A percentile compares a stretch with the other conserved stretches of the same genome.
These are phyloP conservation scores for Straminergon stramineum DNA, from an alignment of 225 moss, liverwort and hornwort species.

Conservation along the genomic window DNA sequence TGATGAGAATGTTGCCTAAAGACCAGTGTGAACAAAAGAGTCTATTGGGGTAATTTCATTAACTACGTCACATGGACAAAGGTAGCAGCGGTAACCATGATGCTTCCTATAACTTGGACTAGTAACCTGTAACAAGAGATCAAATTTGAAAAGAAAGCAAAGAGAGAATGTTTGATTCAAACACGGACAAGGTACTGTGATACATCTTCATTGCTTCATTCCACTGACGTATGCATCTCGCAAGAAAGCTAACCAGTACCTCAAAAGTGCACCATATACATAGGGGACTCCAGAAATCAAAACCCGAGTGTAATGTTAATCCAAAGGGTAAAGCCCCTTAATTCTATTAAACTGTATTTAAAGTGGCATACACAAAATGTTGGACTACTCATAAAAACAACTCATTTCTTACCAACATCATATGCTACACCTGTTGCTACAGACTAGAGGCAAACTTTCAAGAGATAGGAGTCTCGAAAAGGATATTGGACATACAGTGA, in stretches of 20 bases:
- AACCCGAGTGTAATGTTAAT: background rate
- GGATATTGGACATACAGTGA: background rate
- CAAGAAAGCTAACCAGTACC: background rate
- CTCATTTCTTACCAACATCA: background rate
- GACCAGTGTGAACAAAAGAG: background rate
- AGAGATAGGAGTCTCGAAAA: background rate
- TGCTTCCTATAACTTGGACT: background rate
- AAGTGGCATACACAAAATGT: background rate
- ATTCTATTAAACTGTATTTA: background rate
- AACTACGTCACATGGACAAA: background rate
- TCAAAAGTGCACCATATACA: background rate
- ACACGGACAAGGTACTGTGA: background rate
- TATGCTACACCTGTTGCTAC: background rate
- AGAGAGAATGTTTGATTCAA: background rate
- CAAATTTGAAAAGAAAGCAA: background rate
- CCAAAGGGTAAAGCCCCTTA: background rate
- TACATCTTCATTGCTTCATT: background rate
- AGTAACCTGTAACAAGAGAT: background rate
- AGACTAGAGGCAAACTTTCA: background rate
- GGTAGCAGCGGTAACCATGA: background rate
- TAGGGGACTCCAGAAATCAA: background rate
- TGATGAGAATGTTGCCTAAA: background rate
- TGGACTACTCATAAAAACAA: background rate
- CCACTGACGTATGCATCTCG: background rate
- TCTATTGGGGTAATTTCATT: too few relatives aligned